These are phyloP conservation scores for Salvia splendens DNA, from an alignment of 257 asterid species.

Conservation along the genomic window DNA sequence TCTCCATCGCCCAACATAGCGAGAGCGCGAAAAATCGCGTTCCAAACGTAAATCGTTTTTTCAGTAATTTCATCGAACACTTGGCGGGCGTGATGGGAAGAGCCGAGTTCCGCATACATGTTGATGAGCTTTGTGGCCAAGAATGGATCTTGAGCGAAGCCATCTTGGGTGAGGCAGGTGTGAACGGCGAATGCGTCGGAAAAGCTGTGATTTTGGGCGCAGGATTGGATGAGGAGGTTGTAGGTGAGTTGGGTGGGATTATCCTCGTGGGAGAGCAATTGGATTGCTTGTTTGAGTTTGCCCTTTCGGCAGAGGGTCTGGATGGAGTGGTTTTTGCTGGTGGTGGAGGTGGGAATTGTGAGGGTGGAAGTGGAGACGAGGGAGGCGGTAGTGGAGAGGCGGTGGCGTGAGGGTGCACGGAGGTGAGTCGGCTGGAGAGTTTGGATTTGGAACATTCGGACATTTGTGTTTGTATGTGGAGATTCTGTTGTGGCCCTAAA, in stretches of 20 bases:
- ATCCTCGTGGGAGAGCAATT: conserved; percentile 56
- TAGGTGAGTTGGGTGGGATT: conserved; percentile 72
- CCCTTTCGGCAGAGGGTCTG: conserved; percentile 84
- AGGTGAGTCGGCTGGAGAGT: no score
- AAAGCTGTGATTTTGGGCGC: conserved; percentile 46
- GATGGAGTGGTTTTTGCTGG: conserved; percentile 53
- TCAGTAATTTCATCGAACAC: conserved; percentile 69
- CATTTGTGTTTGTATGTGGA: neutral
- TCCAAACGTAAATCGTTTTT: conserved; percentile 74
- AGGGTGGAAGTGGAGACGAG: conserved; percentile 34
- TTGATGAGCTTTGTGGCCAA: conserved; percentile 88
- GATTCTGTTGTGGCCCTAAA: neutral
- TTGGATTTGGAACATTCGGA: no score
- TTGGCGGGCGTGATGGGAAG: conserved; percentile 55
- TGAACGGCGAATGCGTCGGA: conserved; percentile 62
- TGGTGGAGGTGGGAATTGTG: conserved; percentile 26
- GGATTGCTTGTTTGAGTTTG: conserved; percentile 72
- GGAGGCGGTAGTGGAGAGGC: conserved; percentile 26
- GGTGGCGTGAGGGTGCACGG: conserved; percentile 3
- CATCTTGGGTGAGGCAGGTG: conserved; percentile 53
- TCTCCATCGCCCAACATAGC: conserved; percentile 68
- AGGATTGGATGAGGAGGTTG: conserved; percentile 76
- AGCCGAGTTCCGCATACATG: conserved; percentile 55
- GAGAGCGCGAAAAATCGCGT: conserved; percentile 76
- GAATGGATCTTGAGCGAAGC: conserved; percentile 73